phyloP scores from a whole-genome alignment of 2,329 filamentous ascomycete species.

The Iodosphaeria phyllophila region DNA sequence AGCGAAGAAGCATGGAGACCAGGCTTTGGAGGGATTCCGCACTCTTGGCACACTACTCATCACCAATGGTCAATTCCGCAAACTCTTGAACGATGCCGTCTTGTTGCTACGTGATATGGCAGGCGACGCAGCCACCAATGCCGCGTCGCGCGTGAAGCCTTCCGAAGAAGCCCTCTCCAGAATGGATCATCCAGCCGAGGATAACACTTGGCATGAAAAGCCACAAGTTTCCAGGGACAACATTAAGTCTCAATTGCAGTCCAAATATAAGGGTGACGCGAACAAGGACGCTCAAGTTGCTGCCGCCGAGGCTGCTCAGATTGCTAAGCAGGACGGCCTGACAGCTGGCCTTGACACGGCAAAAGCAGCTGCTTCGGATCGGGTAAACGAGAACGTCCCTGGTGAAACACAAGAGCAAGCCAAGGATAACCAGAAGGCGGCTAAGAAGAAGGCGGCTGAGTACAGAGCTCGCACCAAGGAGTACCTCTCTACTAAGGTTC shows the following conservation, averaged over 20 bases:
- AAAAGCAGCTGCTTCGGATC: constrained; percentile 24
- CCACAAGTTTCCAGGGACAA: constrained; percentile 56
- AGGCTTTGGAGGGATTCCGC: constrained; percentile 68
- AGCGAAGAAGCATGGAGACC: constrained; percentile 65
- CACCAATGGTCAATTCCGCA: constrained; percentile 91
- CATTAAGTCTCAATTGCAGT: constrained; percentile 49
- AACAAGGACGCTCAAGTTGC: constrained; percentile 42
- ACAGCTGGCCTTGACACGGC: constrained; percentile 9
- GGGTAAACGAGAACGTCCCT: constrained; percentile 41
- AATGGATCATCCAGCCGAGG: constrained; percentile 68
- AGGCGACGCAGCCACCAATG: constrained; percentile 70
- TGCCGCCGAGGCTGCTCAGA: constrained; percentile 22
- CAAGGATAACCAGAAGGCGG: constrained; percentile 27
- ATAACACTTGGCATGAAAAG: constrained; percentile 85
- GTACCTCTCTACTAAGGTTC: constrained; percentile 75
- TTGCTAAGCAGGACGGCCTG: constrained; percentile 7
- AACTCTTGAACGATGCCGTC: constrained; percentile 66
- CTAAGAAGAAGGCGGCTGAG: constrained; percentile 19
- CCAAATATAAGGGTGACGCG: constrained; percentile 33
- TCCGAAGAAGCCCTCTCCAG: constrained; percentile 57
- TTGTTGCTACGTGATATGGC: constrained; percentile 78
- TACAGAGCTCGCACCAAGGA: constrained; percentile 33
- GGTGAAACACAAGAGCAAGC: constrained; percentile 37
- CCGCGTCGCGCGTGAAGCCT: constrained; percentile 58
- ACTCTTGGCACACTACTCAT: constrained; percentile 79